phyloP scores from a whole-genome alignment of 2,329 filamentous ascomycete species.

The Pestalotiopsis fici region DNA sequence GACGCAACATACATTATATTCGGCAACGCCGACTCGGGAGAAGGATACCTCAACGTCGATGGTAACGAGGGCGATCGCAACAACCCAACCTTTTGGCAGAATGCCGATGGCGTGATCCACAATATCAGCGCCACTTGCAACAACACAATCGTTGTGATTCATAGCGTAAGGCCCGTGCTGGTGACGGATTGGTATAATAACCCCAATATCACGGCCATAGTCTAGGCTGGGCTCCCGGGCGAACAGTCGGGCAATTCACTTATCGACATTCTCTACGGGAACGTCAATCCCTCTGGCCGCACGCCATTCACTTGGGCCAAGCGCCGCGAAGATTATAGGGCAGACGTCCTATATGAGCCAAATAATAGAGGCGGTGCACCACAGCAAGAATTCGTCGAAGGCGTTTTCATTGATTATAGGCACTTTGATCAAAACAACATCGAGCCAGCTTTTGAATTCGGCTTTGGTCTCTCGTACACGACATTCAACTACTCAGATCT shows the following conservation, averaged over 20 bases:
- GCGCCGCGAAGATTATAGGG: constrained; percentile 45
- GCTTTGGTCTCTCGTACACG: constrained; percentile 80
- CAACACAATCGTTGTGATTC: constrained; percentile 68
- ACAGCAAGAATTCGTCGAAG: constrained; percentile 79
- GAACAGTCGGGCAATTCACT: constrained; percentile 81
- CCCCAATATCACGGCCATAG: constrained; percentile 72
- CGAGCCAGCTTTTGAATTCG: constrained; percentile 78
- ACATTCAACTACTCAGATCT: constrained; percentile 59
- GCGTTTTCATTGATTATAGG: constrained; percentile 86
- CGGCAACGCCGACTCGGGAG: constrained; percentile 70
- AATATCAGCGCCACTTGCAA: constrained; percentile 14
- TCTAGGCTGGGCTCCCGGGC: constrained; percentile 79
- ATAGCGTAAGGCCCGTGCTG: constrained; percentile 51
- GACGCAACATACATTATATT: constrained; percentile 77
- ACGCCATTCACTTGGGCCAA: constrained; percentile 30
- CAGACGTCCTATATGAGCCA: constrained; percentile 52
- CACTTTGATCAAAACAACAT: constrained; percentile 77
- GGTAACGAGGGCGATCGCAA: constrained; percentile 77
- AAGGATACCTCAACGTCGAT: constrained; percentile 50
- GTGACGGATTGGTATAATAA: constrained; percentile 83
- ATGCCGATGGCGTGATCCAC: constrained; percentile 15
- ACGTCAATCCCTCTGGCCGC: constrained; percentile 23
- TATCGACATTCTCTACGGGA: constrained; percentile 65
- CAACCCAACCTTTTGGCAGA: constrained; percentile 9
- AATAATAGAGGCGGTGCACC: constrained; percentile 37